These are phyloP conservation scores for Globisporangium apiculatum DNA, from an alignment of 352 stramenopile genomes.

Conservation along the genomic window DNA sequence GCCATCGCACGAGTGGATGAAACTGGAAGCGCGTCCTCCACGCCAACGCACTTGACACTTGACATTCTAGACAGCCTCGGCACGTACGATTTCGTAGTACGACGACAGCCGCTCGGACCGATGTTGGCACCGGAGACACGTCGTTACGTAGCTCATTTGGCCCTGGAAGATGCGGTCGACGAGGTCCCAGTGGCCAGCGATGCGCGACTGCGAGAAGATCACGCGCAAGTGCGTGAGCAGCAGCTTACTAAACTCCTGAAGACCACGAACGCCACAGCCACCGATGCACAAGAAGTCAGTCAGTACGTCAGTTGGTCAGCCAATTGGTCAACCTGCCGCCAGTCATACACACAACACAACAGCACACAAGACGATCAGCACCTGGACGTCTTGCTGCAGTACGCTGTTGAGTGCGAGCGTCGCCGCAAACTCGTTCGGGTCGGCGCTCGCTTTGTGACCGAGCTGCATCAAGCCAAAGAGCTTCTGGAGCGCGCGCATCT, in stretches of 20 bases:
- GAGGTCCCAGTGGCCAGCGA: slow-evolving; percentile 48
- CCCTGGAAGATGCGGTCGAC: slow-evolving; percentile 77
- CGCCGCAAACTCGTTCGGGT: slow-evolving; percentile 71
- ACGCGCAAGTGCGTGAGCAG: slow-evolving; percentile 68
- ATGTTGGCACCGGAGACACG: slow-evolving; percentile 62
- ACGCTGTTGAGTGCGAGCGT: slow-evolving; percentile 77
- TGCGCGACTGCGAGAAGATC: slow-evolving; percentile 64
- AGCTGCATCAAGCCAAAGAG: slow-evolving; percentile 83
- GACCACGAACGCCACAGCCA: background rate
- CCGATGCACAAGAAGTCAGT: background rate
- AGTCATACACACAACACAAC: too few relatives aligned
- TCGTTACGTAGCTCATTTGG: slow-evolving; percentile 81
- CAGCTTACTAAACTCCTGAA: slow-evolving; percentile 85
- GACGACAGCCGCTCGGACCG: slow-evolving; percentile 56
- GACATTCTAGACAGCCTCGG: background rate
- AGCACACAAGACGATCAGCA: slow-evolving; percentile 7
- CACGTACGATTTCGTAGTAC: slow-evolving; percentile 77
- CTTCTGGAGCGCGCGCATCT: slow-evolving; percentile 78
- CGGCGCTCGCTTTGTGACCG: slow-evolving; percentile 58
- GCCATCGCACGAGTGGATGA: too few relatives aligned
- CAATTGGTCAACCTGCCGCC: too few relatives aligned
- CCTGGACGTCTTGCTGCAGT: slow-evolving; percentile 85
- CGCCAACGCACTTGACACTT: background rate
- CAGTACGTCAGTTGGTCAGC: background rate
- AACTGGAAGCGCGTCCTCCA: background rate